A percentile compares a stretch with the other conserved stretches of the same genome.
phyloP scores from a whole-genome alignment of 306 rosid species.

The Elaeagnus macrophylla region DNA sequence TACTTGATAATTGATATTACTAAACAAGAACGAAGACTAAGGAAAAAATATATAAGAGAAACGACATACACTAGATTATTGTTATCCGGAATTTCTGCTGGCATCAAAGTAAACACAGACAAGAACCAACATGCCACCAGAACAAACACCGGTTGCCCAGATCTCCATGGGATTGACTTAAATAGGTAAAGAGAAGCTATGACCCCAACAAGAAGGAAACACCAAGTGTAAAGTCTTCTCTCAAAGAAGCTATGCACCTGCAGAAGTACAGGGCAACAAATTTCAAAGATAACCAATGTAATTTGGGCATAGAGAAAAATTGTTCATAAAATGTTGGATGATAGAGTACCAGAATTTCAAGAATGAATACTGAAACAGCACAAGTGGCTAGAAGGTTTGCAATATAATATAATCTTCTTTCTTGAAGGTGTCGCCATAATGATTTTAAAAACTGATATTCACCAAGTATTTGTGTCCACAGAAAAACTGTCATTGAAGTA shows the following conservation, averaged over 20 bases:
- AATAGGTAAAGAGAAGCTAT: conserved; percentile 42
- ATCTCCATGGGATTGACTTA: conserved; percentile 67
- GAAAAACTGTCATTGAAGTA: conserved; percentile 54
- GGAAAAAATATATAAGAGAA: conserved; percentile 12
- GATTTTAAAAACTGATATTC: conserved; percentile 58
- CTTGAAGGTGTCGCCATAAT: conserved; percentile 55
- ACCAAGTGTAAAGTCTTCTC: conserved; percentile 81
- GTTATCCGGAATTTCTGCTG: conserved; percentile 91
- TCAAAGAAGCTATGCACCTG: conserved; percentile 82
- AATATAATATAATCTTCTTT: conserved; percentile 41
- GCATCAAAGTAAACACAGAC: conserved; percentile 83
- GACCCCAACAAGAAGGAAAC: conserved; percentile 56
- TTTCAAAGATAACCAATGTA: conserved; percentile 22
- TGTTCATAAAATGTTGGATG: conserved; percentile 14
- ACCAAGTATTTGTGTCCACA: conserved; percentile 67
- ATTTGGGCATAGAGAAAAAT: conserved; percentile 9
- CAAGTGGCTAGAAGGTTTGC: conserved; percentile 42
- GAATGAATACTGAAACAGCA: conserved; percentile 50
- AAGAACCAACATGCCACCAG: conserved; percentile 64
- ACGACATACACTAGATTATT: conserved; percentile 65
- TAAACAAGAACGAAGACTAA: conserved; percentile 2
- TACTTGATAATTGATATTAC: background rate
- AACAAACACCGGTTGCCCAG: conserved; percentile 57
- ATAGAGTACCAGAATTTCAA: conserved; percentile 71
- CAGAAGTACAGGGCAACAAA: conserved; percentile 16